These are phyloP conservation scores for Alternaria gansuensis DNA, from an alignment of 2,329 filamentous ascomycete genomes.

Conservation along the genomic window DNA sequence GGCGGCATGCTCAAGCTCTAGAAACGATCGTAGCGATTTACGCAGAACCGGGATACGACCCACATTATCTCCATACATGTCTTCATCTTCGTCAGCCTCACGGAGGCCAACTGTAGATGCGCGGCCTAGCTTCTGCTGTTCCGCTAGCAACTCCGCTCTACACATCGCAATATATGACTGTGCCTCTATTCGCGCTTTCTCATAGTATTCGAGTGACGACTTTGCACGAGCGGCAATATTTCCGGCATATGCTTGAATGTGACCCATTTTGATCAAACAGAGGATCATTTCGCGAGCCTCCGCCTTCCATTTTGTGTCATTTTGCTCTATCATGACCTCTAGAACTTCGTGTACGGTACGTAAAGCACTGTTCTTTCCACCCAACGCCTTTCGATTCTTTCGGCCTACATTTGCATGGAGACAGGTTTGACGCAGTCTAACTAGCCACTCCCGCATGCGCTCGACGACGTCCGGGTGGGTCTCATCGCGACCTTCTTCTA, in stretches of 20 bases:
- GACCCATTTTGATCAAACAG: conserved; percentile 73
- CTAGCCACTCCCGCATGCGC: conserved; percentile 81
- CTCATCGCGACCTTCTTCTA: conserved; percentile 69
- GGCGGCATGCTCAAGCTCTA: conserved; percentile 83
- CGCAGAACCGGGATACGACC: conserved; percentile 66
- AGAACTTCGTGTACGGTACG: conserved; percentile 87
- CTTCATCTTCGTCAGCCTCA: conserved; percentile 49
- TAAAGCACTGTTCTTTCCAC: conserved; percentile 70
- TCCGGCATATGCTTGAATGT: conserved; percentile 79
- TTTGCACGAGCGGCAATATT: conserved; percentile 61
- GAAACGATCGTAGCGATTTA: conserved; percentile 72
- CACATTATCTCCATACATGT: conserved; percentile 52
- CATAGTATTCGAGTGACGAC: conserved; percentile 76
- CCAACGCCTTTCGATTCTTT: conserved; percentile 70
- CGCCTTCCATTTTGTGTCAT: conserved; percentile 70
- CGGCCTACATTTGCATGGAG: conserved; percentile 84
- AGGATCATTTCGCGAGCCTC: conserved; percentile 74
- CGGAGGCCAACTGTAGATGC: conserved; percentile 43
- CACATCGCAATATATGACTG: conserved; percentile 68
- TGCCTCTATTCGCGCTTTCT: conserved; percentile 56
- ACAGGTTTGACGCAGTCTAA: conserved; percentile 79
- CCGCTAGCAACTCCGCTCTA: conserved; percentile 66
- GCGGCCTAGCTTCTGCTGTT: conserved; percentile 54
- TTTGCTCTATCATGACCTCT: conserved; percentile 89
- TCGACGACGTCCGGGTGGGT: conserved; percentile 67